Base-by-base conservation (phyloP, 1,284 basidiomycete genomes). In the Rhodofomes roseus region DNA sequence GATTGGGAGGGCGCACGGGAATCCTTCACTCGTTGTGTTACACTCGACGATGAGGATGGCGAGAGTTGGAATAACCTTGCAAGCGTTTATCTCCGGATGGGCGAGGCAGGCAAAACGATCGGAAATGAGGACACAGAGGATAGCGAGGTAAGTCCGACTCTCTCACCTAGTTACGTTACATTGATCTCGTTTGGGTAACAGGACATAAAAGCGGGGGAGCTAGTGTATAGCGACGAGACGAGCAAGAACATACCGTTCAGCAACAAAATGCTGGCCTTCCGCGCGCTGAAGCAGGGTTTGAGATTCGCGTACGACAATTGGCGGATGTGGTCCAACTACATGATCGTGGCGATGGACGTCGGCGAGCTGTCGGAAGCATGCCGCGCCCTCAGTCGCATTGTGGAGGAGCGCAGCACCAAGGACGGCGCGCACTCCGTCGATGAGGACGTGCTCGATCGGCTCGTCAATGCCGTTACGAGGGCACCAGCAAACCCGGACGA, bases 61-160 rank as follows among this genome's bases (percentile, higher is more conserved):
- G 96, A 99, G 79, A 96, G 94, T 64, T 99, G 97, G 97, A 98
- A 92, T 72, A 99, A 99, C 73, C 78, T 99, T 57, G 97, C 96
- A 23, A 96, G 91, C 63, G 90, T 96, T 68, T 98, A 98, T 74
- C 82, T 99, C 57, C 87, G 93, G 31, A 81, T 95, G 73, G 87
- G 85, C 27, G 79, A 83, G 55, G 67, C 65, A 9, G 71, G 70
- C 9, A 67, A 66, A 61, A 63, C 54, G 40, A 58, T 59, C 0
- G 60, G 63, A 48, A 56, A 55, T 40, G 68, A 62, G 34, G 54
- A 64, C 9, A 62, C 56, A 36, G 70, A 69, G 25, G 73, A 68
- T 50, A 68, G 67, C 14, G 64, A 72, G 59, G 74, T 74, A 59
- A 25, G 67, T 40, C 27, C 20, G 16, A 55, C 65, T 29, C 16